A percentile compares a stretch with the other conserved stretches of the same genome.
Conservation (phyloP, 208 protist species). For the Trypanosoma scelopori region DNA sequence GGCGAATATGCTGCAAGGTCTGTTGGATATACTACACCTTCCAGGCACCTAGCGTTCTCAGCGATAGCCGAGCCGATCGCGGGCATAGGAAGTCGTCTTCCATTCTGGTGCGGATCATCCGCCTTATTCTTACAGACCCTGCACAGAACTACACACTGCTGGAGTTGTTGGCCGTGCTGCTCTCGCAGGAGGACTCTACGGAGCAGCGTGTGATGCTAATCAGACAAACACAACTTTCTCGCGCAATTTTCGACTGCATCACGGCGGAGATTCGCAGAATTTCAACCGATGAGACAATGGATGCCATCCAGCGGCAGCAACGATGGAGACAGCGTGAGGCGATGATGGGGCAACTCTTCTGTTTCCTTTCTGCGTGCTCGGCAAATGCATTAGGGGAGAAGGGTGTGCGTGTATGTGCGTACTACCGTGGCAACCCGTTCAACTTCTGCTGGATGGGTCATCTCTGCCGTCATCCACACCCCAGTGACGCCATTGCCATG, state of each 20-base stretch:
- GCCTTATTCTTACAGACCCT: constrained; percentile 45
- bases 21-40: constrained; percentile 44
- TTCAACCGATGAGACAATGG: not conserved
- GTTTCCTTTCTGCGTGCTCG: constrained; percentile 27
- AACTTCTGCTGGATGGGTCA: constrained; percentile 38
- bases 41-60: not conserved
- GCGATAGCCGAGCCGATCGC: not conserved
- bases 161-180: constrained; percentile 62
- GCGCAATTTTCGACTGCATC: constrained; percentile 28
- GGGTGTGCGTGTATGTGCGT: constrained; percentile 14
- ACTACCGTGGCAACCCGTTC: constrained; percentile 20
- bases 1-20: constrained; percentile 36
- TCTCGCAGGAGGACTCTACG: constrained; percentile 45
- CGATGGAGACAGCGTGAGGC: constrained; percentile 6
- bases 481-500: not conserved
- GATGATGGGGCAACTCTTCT: constrained; percentile 32
- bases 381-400: constrained; percentile 11
- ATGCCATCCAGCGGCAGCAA: constrained; percentile 5
- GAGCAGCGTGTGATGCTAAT: constrained; percentile 8
- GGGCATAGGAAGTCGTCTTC: constrained; percentile 2
- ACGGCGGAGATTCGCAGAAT: constrained; percentile 15
- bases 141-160: constrained; percentile 48
- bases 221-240: constrained; percentile 30
- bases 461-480: constrained; percentile 26
- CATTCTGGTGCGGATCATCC: constrained; percentile 47